Evolutionary conservation across 2,329 filamentous ascomycete species (phyloP), one percentile per base, ranked within the genome.

Genomic region (Nemania serpens): DNA sequence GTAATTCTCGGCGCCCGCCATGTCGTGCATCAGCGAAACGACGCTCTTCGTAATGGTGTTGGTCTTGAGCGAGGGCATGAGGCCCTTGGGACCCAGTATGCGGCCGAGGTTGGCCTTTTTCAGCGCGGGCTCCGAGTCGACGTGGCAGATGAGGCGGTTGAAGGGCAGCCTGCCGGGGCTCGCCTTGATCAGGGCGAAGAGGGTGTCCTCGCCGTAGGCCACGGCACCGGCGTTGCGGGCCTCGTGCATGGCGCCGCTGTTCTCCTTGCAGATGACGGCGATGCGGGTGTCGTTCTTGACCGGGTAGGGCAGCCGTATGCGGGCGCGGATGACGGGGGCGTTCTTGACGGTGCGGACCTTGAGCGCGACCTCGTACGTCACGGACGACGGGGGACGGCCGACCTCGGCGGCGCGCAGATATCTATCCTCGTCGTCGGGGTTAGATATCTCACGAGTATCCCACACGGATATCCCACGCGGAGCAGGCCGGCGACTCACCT

Each of bases 361-460:
- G 69, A 99, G 80, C 70, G 91, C 85, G 52, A 98, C 71, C 75
- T 98, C 95, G 80, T 99, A 99, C 76, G 97, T 98, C 68, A 88
- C 82, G 11, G 82, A 81, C 2, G 84, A 82, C 2, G 91, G 89
- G 50, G 88, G 84, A 55, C 86, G 86, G 72, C 95, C 94, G 69
- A 97, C 93, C 84, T 99, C 95, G 72, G 90, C 88, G 49, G 95
- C 94, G 71, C 92, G 91, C 67, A 99, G 86, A 75, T 97, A 95
- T 74, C 93, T 97, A 63, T 68, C 53, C n/a, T n/a, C n/a, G n/a
- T n/a, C n/a, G n/a, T n/a, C n/a, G n/a, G n/a, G n/a, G n/a, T n/a
- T n/a, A n/a, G n/a, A n/a, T n/a, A n/a, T n/a, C n/a, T n/a, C n/a
- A n/a, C n/a, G n/a, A n/a, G n/a, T n/a, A n/a, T n/a, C n/a, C n/a